Evolutionary conservation across 768 basidiomycete species (phyloP).

Genomic region (Suillus spraguei): DNA sequence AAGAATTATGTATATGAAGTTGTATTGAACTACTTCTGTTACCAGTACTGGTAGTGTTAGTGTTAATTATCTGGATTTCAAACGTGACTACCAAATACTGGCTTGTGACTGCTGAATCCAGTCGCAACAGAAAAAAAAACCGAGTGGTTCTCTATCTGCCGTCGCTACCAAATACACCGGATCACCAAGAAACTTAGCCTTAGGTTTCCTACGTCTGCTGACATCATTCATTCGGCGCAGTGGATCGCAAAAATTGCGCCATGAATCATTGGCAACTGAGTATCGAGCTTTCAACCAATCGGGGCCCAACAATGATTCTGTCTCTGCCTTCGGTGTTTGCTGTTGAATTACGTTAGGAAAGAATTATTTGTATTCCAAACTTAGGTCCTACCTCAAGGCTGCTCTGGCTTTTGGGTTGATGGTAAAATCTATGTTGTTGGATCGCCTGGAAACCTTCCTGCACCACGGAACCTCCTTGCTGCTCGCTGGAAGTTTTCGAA

Average conservation of each 20-base stretch:
- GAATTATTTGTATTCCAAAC: neutral
- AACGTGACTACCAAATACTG: neutral
- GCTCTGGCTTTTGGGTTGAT: neutral
- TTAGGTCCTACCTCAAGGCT: neutral
- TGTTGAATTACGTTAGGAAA: neutral
- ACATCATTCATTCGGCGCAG: neutral
- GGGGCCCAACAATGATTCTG: neutral
- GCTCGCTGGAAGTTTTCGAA: neutral
- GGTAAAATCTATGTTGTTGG: slow-evolving; percentile 13
- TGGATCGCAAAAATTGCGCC: neutral
- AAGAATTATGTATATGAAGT: neutral
- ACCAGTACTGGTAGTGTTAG: neutral
- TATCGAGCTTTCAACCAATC: slow-evolving; percentile 8
- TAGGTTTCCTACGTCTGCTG: neutral
- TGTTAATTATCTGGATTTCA: neutral
- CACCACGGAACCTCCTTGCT: neutral
- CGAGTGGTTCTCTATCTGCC: neutral
- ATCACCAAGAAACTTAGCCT: neutral
- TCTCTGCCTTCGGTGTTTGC: neutral
- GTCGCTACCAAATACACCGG: neutral
- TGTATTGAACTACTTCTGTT: no score
- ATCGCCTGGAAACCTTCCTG: neutral
- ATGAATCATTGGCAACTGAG: neutral
- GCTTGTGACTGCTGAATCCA: neutral
- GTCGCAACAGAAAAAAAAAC: neutral